A percentile compares a stretch with the other conserved stretches of the same genome.
phyloP scores from a whole-genome alignment of 1,139 yeast genomes.

The Candida tunisiensis region DNA sequence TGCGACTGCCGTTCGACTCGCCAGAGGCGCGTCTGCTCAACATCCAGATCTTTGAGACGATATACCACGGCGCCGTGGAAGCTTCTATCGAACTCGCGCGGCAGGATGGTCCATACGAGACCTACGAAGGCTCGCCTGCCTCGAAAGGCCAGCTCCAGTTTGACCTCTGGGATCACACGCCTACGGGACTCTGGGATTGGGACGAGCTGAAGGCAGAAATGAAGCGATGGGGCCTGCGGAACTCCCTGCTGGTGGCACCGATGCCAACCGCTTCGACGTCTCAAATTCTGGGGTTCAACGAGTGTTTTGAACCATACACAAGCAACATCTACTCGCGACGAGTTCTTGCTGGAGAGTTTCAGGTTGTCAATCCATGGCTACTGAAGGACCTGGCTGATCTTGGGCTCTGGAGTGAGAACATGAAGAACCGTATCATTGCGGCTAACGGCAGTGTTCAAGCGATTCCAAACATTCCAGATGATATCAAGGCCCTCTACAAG shows the following conservation, averaged over 20 bases:
- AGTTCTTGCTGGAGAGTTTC: conserved; percentile 67
- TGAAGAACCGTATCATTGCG: conserved; percentile 52
- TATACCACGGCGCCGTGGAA: conserved; percentile 66
- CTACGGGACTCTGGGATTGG: conserved; percentile 42
- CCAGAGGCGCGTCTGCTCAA: conserved; percentile 41
- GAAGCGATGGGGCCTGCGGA: conserved; percentile 40
- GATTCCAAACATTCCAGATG: conserved; percentile 48
- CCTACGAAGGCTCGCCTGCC: conserved; percentile 55
- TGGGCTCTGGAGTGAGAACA: conserved; percentile 50
- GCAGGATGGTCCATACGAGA: conserved; percentile 37
- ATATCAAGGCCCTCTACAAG: conserved; percentile 50
- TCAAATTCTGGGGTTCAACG: conserved; percentile 63
- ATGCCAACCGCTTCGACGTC: conserved; percentile 89
- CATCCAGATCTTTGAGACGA: conserved; percentile 62
- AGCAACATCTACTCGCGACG: conserved; percentile 66
- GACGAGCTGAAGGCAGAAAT: conserved; percentile 35
- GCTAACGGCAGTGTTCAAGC: conserved; percentile 67
- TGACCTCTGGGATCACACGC: conserved; percentile 43
- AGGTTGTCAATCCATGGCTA: conserved; percentile 56
- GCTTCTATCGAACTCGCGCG: conserved; percentile 49
- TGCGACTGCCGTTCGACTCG: conserved; percentile 55
- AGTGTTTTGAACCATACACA: conserved; percentile 68
- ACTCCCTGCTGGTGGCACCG: conserved; percentile 62
- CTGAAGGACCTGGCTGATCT: conserved; percentile 51
- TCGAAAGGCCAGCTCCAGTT: conserved; percentile 51